Base-by-base conservation (phyloP, 257 asterid species). In the Rubia yunnanensis region DNA sequence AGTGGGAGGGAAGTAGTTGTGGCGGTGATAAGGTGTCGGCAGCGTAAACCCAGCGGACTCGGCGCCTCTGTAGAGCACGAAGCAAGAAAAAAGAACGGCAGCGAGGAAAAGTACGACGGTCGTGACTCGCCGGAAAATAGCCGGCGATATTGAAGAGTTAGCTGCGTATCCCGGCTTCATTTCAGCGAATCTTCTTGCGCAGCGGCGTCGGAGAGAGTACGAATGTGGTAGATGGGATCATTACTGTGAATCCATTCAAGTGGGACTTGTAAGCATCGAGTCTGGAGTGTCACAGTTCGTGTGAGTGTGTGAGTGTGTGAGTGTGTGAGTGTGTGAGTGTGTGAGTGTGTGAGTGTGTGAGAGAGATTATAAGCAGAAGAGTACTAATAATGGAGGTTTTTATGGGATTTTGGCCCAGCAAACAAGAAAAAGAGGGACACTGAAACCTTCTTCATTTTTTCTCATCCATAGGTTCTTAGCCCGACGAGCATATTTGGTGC, bases 21-120 rank as follows among this genome's bases (percentile, higher is more conserved):
- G 55, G 34, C 22, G 61, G 35, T 35, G 23, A 64, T 64, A 69
- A 32, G 67, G 10, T 7, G 32, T 15, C 13, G 74, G 62, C 32
- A 77, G 30, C 27, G n/a, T 69, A 22, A 77, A 65, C 27, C 67
- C 75, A 22, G 58, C 30, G 18, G 65, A 69, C 8, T 73, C 79
- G 3, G 67, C 74, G 0, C 74, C 82, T 60, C 73, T 70, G 39
- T 77, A 70, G 27, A 77, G 65, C 5, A 77, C 65, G 34, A 66
- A 69, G 64, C 78, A 73, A 36, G 78, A 77, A 5, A 73, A 34
- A 13, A 53, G 30, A 48, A 71, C 59, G 17, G 76, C 76, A 0
- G 57, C 70, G 3, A 73, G 70, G 10, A 77, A 66, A 22, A 69
- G 10, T 0, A 31, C 32, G 23, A 15, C 57, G 7, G 67, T 60